Percentiles rank a stretch among this genome's conserved stretches.
Evolutionary conservation across 805 yeast species (phyloP).

Genomic region (Kazachstania psychrophila): DNA sequence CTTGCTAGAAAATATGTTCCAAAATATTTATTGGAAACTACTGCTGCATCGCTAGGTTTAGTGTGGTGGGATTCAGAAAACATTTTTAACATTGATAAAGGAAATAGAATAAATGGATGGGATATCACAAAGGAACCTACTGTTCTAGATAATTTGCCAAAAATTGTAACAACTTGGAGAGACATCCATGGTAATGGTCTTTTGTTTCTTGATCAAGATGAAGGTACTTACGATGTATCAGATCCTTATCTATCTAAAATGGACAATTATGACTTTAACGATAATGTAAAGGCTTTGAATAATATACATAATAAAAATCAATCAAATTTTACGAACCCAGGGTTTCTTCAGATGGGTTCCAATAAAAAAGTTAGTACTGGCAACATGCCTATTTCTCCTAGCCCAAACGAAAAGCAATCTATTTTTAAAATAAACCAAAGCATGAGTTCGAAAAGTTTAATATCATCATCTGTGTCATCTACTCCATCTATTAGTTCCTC

Average conservation of each 20-base stretch:
- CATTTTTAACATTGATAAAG: conserved; percentile 29
- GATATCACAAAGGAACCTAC: conserved; percentile 26
- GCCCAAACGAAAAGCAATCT: conserved; percentile 11
- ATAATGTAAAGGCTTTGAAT: neutral
- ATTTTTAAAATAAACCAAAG: conserved; percentile 10
- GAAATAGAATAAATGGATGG: conserved; percentile 28
- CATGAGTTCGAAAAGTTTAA: conserved; percentile 13
- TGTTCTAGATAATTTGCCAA: conserved; percentile 23
- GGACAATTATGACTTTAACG: neutral
- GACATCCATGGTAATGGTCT: conserved; percentile 31
- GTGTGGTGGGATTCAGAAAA: conserved; percentile 31
- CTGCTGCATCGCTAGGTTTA: conserved; percentile 26
- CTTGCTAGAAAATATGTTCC: conserved; percentile 68
- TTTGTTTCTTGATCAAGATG: conserved; percentile 21
- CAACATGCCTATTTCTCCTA: conserved; percentile 10
- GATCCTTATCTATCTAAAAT: neutral
- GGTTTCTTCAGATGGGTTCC: neutral
- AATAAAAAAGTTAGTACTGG: conserved; percentile 14
- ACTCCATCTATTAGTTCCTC: conserved; percentile 8
- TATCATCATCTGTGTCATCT: conserved; percentile 7
- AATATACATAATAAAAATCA: neutral
- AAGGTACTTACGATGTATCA: conserved; percentile 18
- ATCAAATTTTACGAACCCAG: neutral
- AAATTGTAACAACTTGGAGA: conserved; percentile 27
- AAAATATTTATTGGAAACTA: conserved; percentile 32